Evolutionary conservation across 1,284 basidiomycete genomes (phyloP), one percentile per base, ranked within the genome.

Genomic region (Ustilago cynodontis): DNA sequence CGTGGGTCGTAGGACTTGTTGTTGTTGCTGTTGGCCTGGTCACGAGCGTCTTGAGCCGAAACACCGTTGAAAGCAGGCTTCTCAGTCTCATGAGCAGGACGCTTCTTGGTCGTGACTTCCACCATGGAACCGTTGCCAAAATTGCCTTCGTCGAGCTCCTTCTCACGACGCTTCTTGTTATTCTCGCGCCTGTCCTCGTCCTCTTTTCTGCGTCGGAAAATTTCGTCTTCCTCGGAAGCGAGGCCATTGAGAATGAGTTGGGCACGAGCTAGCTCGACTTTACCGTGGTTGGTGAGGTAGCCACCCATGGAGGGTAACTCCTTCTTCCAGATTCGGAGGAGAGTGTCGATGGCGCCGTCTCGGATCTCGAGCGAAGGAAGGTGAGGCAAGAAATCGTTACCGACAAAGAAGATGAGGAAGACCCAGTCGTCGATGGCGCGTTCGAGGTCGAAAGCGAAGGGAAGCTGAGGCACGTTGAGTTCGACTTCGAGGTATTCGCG

Each of bases 361-460:
- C 97, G 91, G 86, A 99, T 99, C 89, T 99, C 97, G 88, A 99
- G 91, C 68, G 93, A 94, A 24, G 97, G 97, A 71, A 99, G 89
- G 88, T 99, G 97, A 18, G 97, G 97, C 84, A 99, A 89, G 89
- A 99, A 99, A 88, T 99, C 97, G 89, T 99, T 99, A 81, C 97
- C 97, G 84, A 99, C 96, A 87, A 99, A 98, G 90, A 99, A 98
- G 84, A 98, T 98, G 83, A 99, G 89, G 86, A 99, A 92, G 82
- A 99, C 94, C 96, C 97, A 99, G 87, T 99, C 97, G 89, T 99
- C 97, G 87, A 99, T 94, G 39, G 97, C 95, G 86, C 93, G 92
- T 87, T 99, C 97, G 85, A 97, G 89, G 83, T 94, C 92, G 89
- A 96, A 99, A n/a, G 92, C 91, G 88, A 98, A 97, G 0, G 92